Percentiles rank a stretch among this genome's conserved stretches.
These are phyloP conservation scores for Fusarium globosum DNA, from an alignment of 2,329 filamentous ascomycete genomes.

Conservation along the genomic window DNA sequence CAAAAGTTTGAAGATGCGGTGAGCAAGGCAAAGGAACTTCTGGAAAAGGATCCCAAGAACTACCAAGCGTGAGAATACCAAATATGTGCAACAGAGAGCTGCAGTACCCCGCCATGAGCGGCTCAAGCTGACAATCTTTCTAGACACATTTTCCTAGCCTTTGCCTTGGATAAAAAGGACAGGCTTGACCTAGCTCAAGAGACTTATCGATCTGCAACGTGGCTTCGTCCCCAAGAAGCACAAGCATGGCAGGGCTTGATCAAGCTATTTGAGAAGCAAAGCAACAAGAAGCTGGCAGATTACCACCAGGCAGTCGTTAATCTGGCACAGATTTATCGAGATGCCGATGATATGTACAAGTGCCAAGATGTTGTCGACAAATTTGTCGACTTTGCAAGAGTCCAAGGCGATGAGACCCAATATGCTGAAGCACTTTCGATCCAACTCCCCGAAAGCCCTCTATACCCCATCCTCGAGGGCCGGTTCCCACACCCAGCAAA, in stretches of 20 bases:
- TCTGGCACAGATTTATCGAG: conserved; percentile 79
- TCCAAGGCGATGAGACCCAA: conserved; percentile 77
- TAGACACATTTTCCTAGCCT: conserved; percentile 87
- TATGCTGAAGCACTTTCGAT: conserved; percentile 81
- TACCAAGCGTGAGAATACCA: conserved; percentile 78
- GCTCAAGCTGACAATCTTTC: conserved; percentile 21
- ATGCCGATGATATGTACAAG: conserved; percentile 72
- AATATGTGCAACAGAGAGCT: not conserved
- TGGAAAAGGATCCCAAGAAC: conserved; percentile 79
- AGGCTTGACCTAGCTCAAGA: conserved; percentile 78
- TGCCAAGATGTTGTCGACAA: conserved; percentile 80
- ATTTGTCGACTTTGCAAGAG: conserved; percentile 78
- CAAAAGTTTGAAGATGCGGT: conserved; percentile 83
- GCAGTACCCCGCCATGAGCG: conserved; percentile 20
- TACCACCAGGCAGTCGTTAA: conserved; percentile 80
- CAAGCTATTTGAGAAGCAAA: conserved; percentile 85
- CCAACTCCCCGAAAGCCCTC: conserved; percentile 80
- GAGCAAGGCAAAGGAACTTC: conserved; percentile 73
- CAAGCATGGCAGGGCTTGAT: conserved; percentile 92
- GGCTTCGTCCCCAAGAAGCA: conserved; percentile 77
- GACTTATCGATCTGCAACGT: conserved; percentile 78
- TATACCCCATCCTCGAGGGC: conserved; percentile 87
- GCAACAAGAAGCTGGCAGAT: conserved; percentile 72
- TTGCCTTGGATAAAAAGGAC: conserved; percentile 82
- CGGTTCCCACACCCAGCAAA: conserved; percentile 81